Evolutionary conservation across 179 eudicot species (phyloP), one percentile per base, ranked within the genome.

Genomic region (Heliamphora ciliata): DNA sequence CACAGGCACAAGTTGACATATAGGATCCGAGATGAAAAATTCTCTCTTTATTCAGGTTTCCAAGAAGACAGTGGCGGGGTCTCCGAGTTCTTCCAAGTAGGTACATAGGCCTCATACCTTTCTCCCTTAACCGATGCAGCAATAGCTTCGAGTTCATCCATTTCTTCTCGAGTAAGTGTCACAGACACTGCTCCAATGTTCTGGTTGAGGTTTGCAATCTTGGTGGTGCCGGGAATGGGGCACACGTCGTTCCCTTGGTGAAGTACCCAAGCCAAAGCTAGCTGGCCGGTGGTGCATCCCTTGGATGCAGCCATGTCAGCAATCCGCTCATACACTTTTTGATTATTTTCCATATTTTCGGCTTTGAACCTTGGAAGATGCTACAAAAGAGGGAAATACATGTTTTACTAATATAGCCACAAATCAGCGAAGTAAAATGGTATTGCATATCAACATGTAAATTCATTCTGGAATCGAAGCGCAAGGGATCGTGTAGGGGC

Each of bases 251-350:
- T 86, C 24, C 92, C 91, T 52, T 90, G 92, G 81, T 89, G 90
- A 76, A 86, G 91, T 50, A 90, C 86, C 93, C 93, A 89, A 1
- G 93, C 92, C 9, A 91, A 85, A 1, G 93, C 93, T 67, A 91
- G 83, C 58, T 90, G 94, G 73, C 88, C 87, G 3, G 94, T 84
- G 31, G 94, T 91, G 86, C 92, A 89, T 44, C 94, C 93, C 69
- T 91, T 88, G 61, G 74, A 84, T 13, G 87, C 21, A 17, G 94
- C 94, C 65, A 91, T 83, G 69, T 86, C 90, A 75, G 83, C 86
- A 40, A 92, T 87, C 8, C 84, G 84, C 69, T 91, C 91, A 60
- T 83, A 90, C 58, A 92, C 63, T 54, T 31, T 83, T 46, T 87
- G 86, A 86, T 90, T 92, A 67, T 88, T 90, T 83, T 90, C 88